Evolutionary conservation across 148 eudicot genomes (phyloP), one percentile per base, ranked within the genome.

Genomic region (Nepenthes gracilis): DNA sequence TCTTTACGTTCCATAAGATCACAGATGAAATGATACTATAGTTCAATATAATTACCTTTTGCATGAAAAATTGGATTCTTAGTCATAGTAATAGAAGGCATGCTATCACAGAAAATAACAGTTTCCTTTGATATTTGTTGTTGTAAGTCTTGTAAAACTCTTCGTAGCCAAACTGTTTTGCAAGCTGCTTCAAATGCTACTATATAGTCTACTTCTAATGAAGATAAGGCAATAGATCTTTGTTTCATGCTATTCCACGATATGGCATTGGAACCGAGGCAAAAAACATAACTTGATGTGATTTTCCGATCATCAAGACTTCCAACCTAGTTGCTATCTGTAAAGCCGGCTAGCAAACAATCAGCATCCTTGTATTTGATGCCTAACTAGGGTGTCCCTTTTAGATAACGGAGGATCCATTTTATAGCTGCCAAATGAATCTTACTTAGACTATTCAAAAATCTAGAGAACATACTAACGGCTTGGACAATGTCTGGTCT

Each of bases 301-400:
- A 58, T 64, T 12, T 61, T 69, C 2, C 54, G 32, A 2, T 68
- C 73, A 67, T 67, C 59, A 3, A 57, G 7, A 2, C 4, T 1
- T 1, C 59, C 43, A 32, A 32, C 43, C 38, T 11, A 59, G 14
- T 59, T 49, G 33, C 33, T 59, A 12, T 59, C 62, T 2, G 33
- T 37, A 33, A 5, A 60, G 50, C 51, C 52, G 6, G 9, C 6
- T 14, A 60, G 49, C 13, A 4, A 23, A 37, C 12, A 2, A 1
- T 43, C 33, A 1, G 5, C 9, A 7, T 14, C 9, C 35, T 40
- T 45, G 36, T n/a, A 59, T 8, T 5, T 13, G 12, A 59, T 40
- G 12, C 62, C 62, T 12, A 13, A 15, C 4, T 54, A 33, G 1
- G 2, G 1, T 2, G 62, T 40, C 1, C 62, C 34, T 14, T 43